Base-by-base conservation (phyloP, 2,329 filamentous ascomycete species). In the Fusarium sulawesiense region DNA sequence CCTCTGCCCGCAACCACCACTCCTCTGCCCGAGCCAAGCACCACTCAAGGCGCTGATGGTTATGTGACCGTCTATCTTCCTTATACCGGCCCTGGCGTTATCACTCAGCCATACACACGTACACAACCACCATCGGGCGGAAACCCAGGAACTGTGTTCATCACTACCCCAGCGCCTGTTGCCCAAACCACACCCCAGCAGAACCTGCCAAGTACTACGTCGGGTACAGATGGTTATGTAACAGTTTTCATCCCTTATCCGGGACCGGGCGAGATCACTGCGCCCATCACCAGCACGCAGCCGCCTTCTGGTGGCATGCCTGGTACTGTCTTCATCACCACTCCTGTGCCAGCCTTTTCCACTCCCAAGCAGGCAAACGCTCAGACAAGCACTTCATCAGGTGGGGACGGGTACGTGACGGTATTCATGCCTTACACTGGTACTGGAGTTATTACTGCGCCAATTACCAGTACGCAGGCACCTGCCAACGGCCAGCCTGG, bases 81-180 rank as follows among this genome's bases (percentile, higher is more conserved):
- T 11, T 68, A 51, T 14, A 60, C 66, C 20, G 66, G 66, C 2
- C 66, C 66, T 9, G 60, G 65, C 16, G 50, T 54, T 3, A 68
- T 68, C 10, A 67, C 42, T 12, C 46, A 60, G 7, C 41, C 64
- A 11, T 64, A 68, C 20, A 68, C 64, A 18, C 20, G 59, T 10
- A 68, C 64, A 10, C 64, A 68, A 16, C 21, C 65, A 12, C 65
- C 65, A n/a, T 54, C 64, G 4, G 60, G 41, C 6, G 65, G 65
- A 12, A 64, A 65, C 7, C 64, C 65, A 12, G 65, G 64, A 18
- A 68, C 65, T 18, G 54, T 68, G 9, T 55, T 68, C 4, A 68
- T 69, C 23, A 65, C 66, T 20, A 68, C 65, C 4, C 66, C 65
- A 18, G 66, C 48, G 14, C 64, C 64, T 32, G 25, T 50, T 20